A percentile compares a stretch with the other conserved stretches of the same genome.
Conservation (phyloP, 805 yeast genomes). For the Ogataea salicorniae region DNA sequence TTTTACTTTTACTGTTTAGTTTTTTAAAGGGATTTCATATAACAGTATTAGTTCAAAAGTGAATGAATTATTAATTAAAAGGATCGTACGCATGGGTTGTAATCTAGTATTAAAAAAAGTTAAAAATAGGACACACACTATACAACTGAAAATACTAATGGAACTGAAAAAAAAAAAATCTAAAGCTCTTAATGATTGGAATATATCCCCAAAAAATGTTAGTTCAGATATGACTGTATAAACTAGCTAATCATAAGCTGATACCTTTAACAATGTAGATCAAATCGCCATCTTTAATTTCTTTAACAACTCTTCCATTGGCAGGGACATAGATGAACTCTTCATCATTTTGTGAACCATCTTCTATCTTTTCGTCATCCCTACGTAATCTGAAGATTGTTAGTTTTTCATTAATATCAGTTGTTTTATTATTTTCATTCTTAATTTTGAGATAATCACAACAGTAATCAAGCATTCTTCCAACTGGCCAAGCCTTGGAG, state of each 20-base stretch:
- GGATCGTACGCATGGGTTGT: neutral
- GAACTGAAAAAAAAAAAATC: neutral
- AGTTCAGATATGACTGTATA: neutral
- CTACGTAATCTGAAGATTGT: slow-evolving; percentile 39
- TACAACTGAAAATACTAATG: too few species aligned
- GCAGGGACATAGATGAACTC: slow-evolving; percentile 30
- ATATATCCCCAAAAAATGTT: neutral
- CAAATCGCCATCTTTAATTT: slow-evolving; percentile 44
- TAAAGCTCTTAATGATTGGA: neutral
- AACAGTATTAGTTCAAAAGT: too few species aligned
- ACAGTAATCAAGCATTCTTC: slow-evolving; percentile 50
- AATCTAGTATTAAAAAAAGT: neutral
- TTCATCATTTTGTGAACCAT: slow-evolving; percentile 12
- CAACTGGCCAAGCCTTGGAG: slow-evolving; percentile 55
- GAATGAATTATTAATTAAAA: too few species aligned
- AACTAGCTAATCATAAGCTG: neutral
- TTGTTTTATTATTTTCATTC: slow-evolving; percentile 45
- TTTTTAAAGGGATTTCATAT: too few species aligned
- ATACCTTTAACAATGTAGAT: slow-evolving; percentile 51
- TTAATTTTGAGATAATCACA: slow-evolving; percentile 42
- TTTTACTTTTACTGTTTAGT: too few species aligned
- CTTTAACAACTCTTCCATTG: slow-evolving; percentile 35
- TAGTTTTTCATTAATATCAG: slow-evolving; percentile 37
- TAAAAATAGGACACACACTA: too few species aligned
- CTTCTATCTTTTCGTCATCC: slow-evolving; percentile 26